phyloP scores from a whole-genome alignment of 306 rosid genomes.

The Rosa lucieae region DNA sequence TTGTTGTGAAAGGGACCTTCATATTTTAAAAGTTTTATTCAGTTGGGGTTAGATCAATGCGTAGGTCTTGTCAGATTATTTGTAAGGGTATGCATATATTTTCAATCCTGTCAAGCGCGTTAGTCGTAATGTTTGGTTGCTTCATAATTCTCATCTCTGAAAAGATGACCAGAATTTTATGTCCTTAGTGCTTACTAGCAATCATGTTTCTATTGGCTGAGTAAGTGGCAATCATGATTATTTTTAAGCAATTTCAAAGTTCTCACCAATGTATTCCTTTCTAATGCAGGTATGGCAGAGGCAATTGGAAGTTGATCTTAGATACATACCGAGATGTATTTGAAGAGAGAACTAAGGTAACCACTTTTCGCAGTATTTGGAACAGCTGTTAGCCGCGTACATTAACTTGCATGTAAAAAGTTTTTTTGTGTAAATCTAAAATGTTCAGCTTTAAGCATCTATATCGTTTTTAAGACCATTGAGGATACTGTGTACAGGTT shows the following conservation, averaged over 20 bases:
- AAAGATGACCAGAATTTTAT: background rate
- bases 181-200: background rate
- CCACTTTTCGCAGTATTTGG: slow-evolving; percentile 1
- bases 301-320: slow-evolving; percentile 65
- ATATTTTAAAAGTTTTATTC: background rate
- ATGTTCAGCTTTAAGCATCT: slow-evolving; percentile 17
- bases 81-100: background rate
- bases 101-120: background rate
- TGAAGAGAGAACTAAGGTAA: slow-evolving; percentile 66
- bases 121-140: background rate
- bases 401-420: background rate
- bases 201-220: background rate
- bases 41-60: background rate
- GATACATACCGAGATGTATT: slow-evolving; percentile 45
- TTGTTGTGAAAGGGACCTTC: background rate
- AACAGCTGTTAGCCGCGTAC: background rate
- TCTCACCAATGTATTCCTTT: slow-evolving; percentile 20
- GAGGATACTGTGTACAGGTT: slow-evolving; percentile 46
- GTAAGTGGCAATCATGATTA: background rate
- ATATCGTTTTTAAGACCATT: slow-evolving; percentile 1
- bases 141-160: background rate
- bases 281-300: slow-evolving; percentile 65
- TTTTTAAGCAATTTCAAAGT: background rate
- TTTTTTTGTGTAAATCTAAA: background rate
- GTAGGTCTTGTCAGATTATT: background rate